A percentile compares a stretch with the other conserved stretches of the same genome.
Evolutionary conservation across 1,284 basidiomycete genomes (phyloP).

Genomic region (Marasmius sp.): DNA sequence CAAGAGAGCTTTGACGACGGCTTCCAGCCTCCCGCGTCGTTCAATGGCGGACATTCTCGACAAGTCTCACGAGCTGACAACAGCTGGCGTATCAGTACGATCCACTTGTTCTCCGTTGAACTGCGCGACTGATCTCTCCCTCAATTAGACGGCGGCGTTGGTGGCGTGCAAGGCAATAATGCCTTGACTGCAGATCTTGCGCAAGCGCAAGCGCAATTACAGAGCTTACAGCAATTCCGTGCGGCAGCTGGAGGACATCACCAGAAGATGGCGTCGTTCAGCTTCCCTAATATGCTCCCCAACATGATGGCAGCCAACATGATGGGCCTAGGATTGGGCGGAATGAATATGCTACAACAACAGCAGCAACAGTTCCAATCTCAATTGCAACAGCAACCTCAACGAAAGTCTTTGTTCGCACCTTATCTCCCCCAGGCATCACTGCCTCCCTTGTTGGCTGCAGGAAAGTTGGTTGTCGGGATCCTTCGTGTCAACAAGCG

Average conservation of each 20-base stretch:
- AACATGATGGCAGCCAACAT: slow-evolving; percentile 95
- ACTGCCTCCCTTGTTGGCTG: slow-evolving; percentile 94
- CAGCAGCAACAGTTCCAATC: slow-evolving; percentile 90
- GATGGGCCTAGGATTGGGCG: slow-evolving; percentile 84
- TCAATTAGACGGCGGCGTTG: slow-evolving; percentile 67
- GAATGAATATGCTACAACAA: slow-evolving; percentile 78
- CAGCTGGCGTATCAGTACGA: slow-evolving; percentile 86
- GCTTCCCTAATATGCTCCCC: slow-evolving; percentile 94
- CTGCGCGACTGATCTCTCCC: slow-evolving; percentile 16
- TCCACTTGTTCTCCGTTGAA: slow-evolving; percentile 3
- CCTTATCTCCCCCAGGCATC: slow-evolving; percentile 98
- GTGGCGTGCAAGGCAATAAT: slow-evolving; percentile 61
- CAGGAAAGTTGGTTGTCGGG: slow-evolving; percentile 97
- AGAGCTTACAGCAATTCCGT: slow-evolving; percentile 96
- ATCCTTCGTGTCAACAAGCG: slow-evolving; percentile 98
- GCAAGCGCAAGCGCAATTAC: slow-evolving; percentile 94
- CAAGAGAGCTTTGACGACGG: slow-evolving; percentile 78
- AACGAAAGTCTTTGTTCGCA: slow-evolving; percentile 98
- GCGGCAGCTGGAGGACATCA: slow-evolving; percentile 94
- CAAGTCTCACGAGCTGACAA: slow-evolving; percentile 77
- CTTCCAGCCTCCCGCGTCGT: slow-evolving; percentile 53
- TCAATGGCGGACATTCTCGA: slow-evolving; percentile 69
- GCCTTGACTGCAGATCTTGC: slow-evolving; percentile 81
- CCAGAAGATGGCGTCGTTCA: slow-evolving; percentile 96
- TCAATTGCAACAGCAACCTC: slow-evolving; percentile 88